These are phyloP conservation scores for Eimeria tenella DNA, from an alignment of 169 alveolate genomes.

Conservation along the genomic window DNA sequence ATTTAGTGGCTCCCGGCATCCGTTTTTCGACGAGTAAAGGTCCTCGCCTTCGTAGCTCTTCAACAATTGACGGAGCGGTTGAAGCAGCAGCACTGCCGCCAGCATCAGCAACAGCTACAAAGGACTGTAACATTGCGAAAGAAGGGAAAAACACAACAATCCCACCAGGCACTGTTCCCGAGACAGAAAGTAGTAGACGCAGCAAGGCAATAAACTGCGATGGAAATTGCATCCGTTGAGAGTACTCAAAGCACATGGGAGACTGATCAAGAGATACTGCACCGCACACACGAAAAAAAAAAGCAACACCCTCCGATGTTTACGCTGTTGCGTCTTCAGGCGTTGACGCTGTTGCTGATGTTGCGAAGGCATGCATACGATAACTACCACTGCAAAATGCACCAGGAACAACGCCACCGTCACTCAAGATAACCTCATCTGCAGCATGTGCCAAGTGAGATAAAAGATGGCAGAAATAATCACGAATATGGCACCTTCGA, in stretches of 20 bases:
- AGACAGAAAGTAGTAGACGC: slow-evolving; percentile 34
- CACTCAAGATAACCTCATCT: no score
- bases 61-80: not conserved
- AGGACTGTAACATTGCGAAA: slow-evolving; percentile 41
- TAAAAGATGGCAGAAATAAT: not conserved
- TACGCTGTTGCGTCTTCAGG: not conserved
- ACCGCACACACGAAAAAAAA: not conserved
- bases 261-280: slow-evolving; percentile 18
- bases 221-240: slow-evolving; percentile 51
- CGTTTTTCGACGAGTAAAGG: slow-evolving; percentile 48
- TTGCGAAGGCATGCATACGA: not conserved
- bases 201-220: slow-evolving; percentile 22
- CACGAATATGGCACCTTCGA: no score
- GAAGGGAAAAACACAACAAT: slow-evolving; percentile 53
- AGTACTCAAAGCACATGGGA: slow-evolving; percentile 39
- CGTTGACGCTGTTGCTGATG: not conserved
- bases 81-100: slow-evolving; percentile 15
- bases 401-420: no score
- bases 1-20: slow-evolving; percentile 19
- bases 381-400: no score
- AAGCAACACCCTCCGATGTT: not conserved
- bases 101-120: slow-evolving; percentile 43
- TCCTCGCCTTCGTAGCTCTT: not conserved
- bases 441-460: not conserved
- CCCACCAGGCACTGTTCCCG: slow-evolving; percentile 25